phyloP scores from a whole-genome alignment of 2,329 filamentous ascomycete genomes.

The Rhynchosporium agropyri region DNA sequence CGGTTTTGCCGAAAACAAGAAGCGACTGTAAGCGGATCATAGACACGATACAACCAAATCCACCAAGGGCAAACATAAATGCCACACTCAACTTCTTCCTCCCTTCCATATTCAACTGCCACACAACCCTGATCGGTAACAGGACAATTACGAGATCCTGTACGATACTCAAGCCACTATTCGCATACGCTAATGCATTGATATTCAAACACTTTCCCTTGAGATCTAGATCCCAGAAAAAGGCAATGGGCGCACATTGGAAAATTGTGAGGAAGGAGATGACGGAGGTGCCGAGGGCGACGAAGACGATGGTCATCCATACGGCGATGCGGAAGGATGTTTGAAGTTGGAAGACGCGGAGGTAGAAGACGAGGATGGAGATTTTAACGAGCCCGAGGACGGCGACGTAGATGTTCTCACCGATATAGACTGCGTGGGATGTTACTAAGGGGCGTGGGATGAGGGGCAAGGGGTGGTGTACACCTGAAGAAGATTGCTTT shows the following conservation, averaged over 20 bases:
- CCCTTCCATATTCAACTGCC: slow-evolving; percentile 60
- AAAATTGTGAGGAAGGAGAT: slow-evolving; percentile 26
- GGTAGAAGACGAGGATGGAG: slow-evolving; percentile 24
- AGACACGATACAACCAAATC: slow-evolving; percentile 44
- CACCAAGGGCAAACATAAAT: slow-evolving; percentile 66
- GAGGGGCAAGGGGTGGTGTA: neutral
- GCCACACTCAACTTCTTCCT: slow-evolving; percentile 69
- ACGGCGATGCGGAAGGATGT: slow-evolving; percentile 8
- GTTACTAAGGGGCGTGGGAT: neutral
- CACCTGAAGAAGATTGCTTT: slow-evolving; percentile 5
- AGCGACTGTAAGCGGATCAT: slow-evolving; percentile 26
- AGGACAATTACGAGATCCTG: slow-evolving; percentile 67
- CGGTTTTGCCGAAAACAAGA: slow-evolving; percentile 24
- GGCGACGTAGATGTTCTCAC: slow-evolving; percentile 25
- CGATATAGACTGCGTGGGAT: slow-evolving; percentile 22
- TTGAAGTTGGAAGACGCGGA: slow-evolving; percentile 26
- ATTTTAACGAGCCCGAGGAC: slow-evolving; percentile 25
- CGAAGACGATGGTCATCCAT: slow-evolving; percentile 9
- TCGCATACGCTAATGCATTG: slow-evolving; percentile 66
- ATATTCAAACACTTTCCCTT: slow-evolving; percentile 58
- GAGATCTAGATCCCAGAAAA: slow-evolving; percentile 29
- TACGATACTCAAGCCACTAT: slow-evolving; percentile 67
- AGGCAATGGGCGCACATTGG: slow-evolving; percentile 24
- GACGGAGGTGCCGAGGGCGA: slow-evolving; percentile 16
- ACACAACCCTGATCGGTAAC: slow-evolving; percentile 65